These are phyloP conservation scores for Xylaria sp. DNA, from an alignment of 2,329 filamentous ascomycete genomes.

Conservation along the genomic window DNA sequence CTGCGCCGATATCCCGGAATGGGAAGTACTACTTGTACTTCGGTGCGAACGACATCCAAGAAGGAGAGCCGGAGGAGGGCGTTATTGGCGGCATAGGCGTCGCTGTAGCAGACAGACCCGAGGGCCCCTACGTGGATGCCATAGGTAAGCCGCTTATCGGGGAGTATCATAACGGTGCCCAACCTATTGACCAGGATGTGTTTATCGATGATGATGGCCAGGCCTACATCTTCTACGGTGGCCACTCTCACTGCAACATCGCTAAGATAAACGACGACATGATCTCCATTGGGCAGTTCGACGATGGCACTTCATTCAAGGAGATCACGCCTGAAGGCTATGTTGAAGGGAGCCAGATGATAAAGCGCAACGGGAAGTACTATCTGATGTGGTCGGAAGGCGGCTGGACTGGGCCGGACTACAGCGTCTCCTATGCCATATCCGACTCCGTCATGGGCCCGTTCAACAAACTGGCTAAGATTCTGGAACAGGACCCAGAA, in stretches of 20 bases:
- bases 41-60: conserved; percentile 60
- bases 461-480: conserved; percentile 54
- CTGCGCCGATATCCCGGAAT: conserved; percentile 56
- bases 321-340: conserved; percentile 61
- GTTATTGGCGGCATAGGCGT: conserved; percentile 57
- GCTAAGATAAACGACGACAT: conserved; percentile 58
- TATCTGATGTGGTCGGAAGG: conserved; percentile 60
- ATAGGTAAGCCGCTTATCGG: conserved; percentile 57
- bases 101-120: conserved; percentile 51
- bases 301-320: conserved; percentile 53
- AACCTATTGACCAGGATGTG: conserved; percentile 60
- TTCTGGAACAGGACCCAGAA: conserved; percentile 52
- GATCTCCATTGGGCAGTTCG: conserved; percentile 56
- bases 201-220: conserved; percentile 56
- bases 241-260: conserved; percentile 56
- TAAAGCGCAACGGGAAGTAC: conserved; percentile 56
- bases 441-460: conserved; percentile 55
- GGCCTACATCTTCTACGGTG: conserved; percentile 58
- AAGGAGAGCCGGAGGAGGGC: conserved; percentile 44
- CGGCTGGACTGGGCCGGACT: conserved; percentile 59
- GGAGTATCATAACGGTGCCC: conserved; percentile 58
- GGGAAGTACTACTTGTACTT: conserved; percentile 63
- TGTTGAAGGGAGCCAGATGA: conserved; percentile 58
- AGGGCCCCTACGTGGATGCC: conserved; percentile 56
- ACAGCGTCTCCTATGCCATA: conserved; percentile 58